Conservation (phyloP, 148 eudicot genomes). For the Mesembryanthemum crystallinum region DNA sequence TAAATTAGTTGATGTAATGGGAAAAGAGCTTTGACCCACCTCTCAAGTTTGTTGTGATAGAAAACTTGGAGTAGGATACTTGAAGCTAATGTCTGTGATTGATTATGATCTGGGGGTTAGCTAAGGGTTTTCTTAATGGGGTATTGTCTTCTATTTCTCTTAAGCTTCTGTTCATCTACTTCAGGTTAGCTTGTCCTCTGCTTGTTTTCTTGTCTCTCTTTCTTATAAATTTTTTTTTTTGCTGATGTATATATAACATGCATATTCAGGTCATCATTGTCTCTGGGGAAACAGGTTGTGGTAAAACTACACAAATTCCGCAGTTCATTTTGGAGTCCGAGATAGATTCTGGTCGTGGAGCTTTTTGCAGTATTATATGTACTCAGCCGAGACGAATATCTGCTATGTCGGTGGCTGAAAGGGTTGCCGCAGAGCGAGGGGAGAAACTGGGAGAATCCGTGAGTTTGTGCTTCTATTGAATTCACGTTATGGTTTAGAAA, state of each 20-base stretch:
- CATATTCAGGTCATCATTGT: slow-evolving; percentile 78
- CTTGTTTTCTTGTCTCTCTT: background rate
- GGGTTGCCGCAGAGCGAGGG: slow-evolving; percentile 95
- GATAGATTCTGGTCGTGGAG: slow-evolving; percentile 74
- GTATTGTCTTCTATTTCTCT: background rate
- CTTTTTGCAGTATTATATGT: slow-evolving; percentile 77
- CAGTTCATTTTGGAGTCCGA: slow-evolving; percentile 95
- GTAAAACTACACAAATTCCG: slow-evolving; percentile 98
- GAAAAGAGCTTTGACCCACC: too few species aligned
- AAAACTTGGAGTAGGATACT: too few species aligned
- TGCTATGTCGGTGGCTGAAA: slow-evolving; percentile 94
- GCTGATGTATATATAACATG: background rate
- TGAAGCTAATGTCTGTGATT: too few species aligned
- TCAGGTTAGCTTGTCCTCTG: background rate
- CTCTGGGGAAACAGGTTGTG: slow-evolving; percentile 99
- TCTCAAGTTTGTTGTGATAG: too few species aligned
- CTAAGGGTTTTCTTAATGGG: background rate
- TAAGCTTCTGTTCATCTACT: too few species aligned
- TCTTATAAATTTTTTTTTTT: background rate
- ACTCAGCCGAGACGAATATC: slow-evolving; percentile 98
- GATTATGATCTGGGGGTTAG: too few species aligned
- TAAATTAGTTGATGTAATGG: too few species aligned
- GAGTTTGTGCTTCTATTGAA: slow-evolving; percentile 35
- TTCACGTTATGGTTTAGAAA: background rate
- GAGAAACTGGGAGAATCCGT: slow-evolving; percentile 95